phyloP scores from a whole-genome alignment of 208 protist species.

The Cochliopodium minus region DNA sequence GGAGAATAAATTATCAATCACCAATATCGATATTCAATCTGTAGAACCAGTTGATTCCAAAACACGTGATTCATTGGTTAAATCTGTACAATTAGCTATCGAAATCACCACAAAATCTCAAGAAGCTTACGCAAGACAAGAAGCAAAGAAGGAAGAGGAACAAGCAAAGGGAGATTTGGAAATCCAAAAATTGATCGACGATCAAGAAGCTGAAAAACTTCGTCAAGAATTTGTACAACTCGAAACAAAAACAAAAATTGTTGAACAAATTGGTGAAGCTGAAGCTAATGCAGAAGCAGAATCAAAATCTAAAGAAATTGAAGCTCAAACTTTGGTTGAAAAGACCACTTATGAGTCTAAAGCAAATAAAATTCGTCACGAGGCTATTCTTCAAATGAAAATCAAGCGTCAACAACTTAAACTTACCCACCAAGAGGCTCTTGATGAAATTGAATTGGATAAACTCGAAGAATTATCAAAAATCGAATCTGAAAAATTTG shows the following conservation, averaged over 20 bases:
- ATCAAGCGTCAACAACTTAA: too few relatives aligned
- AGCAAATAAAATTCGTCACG: too few relatives aligned
- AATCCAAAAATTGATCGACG: constrained; percentile 63
- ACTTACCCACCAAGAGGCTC: constrained; percentile 37
- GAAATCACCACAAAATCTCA: constrained; percentile 90
- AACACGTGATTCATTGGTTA: constrained; percentile 75
- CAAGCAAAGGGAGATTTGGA: constrained; percentile 66
- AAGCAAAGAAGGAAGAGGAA: constrained; percentile 68
- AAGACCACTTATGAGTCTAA: too few relatives aligned
- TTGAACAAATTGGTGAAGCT: not conserved
- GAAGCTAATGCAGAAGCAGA: not conserved
- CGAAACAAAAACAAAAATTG: not conserved
- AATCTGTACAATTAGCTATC: constrained; percentile 88
- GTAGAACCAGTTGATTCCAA: constrained; percentile 72
- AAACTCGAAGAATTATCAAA: constrained; percentile 37
- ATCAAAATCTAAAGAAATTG: not conserved
- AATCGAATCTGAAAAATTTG: constrained; percentile 48
- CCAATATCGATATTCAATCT: constrained; percentile 76
- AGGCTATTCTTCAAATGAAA: too few relatives aligned
- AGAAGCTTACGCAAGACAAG: constrained; percentile 67
- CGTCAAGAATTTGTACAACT: not conserved
- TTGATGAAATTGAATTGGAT: constrained; percentile 50
- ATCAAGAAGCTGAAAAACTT: constrained; percentile 1
- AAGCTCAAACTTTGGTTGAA: not conserved
- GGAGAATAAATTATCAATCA: constrained; percentile 72